phyloP scores from a whole-genome alignment of 2,329 filamentous ascomycete species.

The Botryotinia convoluta region DNA sequence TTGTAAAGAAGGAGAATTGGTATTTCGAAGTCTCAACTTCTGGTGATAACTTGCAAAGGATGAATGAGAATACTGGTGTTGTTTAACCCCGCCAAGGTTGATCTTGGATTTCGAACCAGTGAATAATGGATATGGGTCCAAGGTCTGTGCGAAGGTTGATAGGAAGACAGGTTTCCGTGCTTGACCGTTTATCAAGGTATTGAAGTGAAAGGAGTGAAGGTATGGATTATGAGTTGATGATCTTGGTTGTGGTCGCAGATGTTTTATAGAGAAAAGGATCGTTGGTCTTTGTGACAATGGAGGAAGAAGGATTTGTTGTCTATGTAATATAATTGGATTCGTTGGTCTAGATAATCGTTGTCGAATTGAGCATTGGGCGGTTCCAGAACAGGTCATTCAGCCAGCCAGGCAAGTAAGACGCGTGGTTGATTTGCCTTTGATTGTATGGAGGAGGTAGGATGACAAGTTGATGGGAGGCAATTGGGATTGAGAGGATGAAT shows the following conservation, averaged over 20 bases:
- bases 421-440: neutral
- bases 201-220: neutral
- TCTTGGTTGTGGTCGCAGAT: neutral
- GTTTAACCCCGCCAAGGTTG: constrained; percentile 13
- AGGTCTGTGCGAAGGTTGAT: constrained; percentile 18
- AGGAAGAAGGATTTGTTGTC: constrained; percentile 6
- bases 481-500: neutral
- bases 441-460: neutral
- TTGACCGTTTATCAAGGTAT: neutral
- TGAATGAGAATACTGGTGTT: constrained; percentile 1
- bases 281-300: constrained; percentile 4
- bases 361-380: constrained; percentile 10
- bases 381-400: constrained; percentile 18
- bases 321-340: neutral
- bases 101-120: constrained; percentile 11
- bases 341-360: constrained; percentile 12
- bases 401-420: constrained; percentile 6
- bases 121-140: constrained; percentile 14
- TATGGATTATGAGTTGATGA: neutral
- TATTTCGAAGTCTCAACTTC: constrained; percentile 4
- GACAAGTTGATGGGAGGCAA: neutral
- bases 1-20: neutral
- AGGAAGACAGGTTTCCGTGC: neutral
- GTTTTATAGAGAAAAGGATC: neutral
- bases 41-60: neutral